A percentile compares a stretch with the other conserved stretches of the same genome.
Conservation (phyloP, 176 grass and related monocot genomes). For the Paspalum notatum region DNA sequence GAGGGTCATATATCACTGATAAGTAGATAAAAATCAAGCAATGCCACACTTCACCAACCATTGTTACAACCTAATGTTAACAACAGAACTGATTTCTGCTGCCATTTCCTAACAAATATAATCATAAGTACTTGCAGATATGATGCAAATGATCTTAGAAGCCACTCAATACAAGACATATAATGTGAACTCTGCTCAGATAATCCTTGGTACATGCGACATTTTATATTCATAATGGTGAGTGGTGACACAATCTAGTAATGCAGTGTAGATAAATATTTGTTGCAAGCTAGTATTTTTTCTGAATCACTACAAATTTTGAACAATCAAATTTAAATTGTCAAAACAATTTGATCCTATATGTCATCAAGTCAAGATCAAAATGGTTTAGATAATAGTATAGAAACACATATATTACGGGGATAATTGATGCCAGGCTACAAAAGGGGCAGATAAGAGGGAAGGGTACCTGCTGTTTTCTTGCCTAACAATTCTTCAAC, state of each 20-base stretch:
- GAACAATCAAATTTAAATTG: neutral
- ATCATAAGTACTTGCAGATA: neutral
- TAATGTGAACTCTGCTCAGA: neutral
- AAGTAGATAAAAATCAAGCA: constrained; percentile 30
- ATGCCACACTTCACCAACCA: neutral
- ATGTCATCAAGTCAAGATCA: neutral
- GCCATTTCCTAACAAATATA: neutral
- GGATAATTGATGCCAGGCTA: neutral
- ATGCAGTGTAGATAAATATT: neutral
- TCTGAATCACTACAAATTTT: neutral
- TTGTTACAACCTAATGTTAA: neutral
- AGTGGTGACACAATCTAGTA: neutral
- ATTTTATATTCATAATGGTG: constrained; percentile 5
- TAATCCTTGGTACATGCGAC: neutral
- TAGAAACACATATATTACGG: neutral
- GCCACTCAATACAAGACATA: neutral
- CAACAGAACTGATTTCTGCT: neutral
- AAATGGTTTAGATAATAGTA: neutral
- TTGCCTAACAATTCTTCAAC: constrained; percentile 68
- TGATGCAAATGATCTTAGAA: constrained; percentile 1
- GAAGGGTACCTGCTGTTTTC: constrained; percentile 47
- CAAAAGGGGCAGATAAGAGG: constrained; percentile 29
- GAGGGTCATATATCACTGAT: neutral
- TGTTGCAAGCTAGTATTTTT: neutral
- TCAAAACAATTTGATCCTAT: constrained; percentile 26